phyloP scores from a whole-genome alignment of 2,329 filamentous ascomycete genomes.

The Clonostachys byssicola region DNA sequence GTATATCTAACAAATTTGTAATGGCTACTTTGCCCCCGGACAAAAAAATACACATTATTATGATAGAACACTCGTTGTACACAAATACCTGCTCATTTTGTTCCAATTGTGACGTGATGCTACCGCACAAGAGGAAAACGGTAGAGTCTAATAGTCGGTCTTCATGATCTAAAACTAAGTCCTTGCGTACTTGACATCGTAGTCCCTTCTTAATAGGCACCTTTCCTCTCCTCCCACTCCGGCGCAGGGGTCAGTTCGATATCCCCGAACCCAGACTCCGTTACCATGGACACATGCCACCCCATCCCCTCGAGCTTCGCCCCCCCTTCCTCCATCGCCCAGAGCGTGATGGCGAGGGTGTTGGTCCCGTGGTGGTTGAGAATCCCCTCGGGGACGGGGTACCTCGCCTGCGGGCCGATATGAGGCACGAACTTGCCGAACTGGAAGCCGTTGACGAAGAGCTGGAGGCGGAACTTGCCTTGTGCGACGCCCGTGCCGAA shows the following conservation, averaged over 20 bases:
- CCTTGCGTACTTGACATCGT: too few relatives aligned
- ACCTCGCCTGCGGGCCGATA: constrained; percentile 63
- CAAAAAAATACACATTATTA: too few relatives aligned
- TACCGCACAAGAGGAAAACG: too few relatives aligned
- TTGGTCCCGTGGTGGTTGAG: constrained; percentile 64
- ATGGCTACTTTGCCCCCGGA: too few relatives aligned
- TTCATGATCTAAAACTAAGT: too few relatives aligned
- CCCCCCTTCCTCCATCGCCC: constrained; percentile 52
- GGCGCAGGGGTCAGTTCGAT: constrained; percentile 35
- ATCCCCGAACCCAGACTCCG: constrained; percentile 35
- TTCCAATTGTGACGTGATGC: too few relatives aligned
- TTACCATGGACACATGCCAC: constrained; percentile 31
- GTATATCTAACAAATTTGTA: too few relatives aligned
- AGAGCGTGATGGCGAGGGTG: constrained; percentile 61
- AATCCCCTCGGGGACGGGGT: constrained; percentile 65
- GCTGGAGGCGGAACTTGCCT: constrained; percentile 37
- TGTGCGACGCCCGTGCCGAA: constrained; percentile 33
- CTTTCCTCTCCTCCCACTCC: constrained; percentile 33
- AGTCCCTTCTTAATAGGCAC: constrained; percentile 31
- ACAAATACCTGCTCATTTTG: too few relatives aligned
- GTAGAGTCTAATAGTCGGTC: too few relatives aligned
- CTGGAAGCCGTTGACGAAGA: constrained; percentile 70
- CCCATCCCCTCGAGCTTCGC: constrained; percentile 25
- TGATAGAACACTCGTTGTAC: too few relatives aligned
- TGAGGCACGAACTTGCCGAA: constrained; percentile 53